Conservation (phyloP, 108 stramenopile genomes). For the Aurantiochytrium sp. region DNA sequence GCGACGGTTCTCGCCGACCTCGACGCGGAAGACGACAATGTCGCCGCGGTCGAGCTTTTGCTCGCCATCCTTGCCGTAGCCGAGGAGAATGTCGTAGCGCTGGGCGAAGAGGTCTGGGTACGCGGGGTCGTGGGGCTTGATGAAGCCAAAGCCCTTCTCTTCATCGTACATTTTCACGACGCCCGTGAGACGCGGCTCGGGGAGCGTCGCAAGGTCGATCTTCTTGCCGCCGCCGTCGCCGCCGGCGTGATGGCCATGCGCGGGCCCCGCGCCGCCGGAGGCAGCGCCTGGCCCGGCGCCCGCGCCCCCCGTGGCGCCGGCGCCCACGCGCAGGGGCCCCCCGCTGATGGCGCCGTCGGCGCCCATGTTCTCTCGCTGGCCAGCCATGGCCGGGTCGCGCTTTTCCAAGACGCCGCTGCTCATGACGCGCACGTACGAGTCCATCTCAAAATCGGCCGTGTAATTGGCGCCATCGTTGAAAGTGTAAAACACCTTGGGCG, state of each 20-base stretch:
- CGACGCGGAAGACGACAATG: background rate
- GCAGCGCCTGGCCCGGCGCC: too few species aligned
- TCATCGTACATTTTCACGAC: conserved; percentile 19
- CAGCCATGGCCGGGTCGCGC: background rate
- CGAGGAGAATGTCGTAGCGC: background rate
- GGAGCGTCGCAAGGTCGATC: background rate
- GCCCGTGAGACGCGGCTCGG: background rate
- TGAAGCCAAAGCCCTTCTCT: conserved; percentile 13
- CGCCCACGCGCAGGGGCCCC: background rate
- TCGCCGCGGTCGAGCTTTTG: conserved; percentile 8
- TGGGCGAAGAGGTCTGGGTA: background rate
- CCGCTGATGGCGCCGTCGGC: background rate
- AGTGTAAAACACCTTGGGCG: background rate
- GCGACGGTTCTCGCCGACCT: background rate
- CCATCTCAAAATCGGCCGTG: background rate
- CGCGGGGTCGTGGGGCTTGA: background rate
- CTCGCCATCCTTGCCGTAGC: conserved; percentile 4
- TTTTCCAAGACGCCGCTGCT: background rate
- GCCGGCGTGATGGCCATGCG: too few species aligned
- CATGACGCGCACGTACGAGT: background rate
- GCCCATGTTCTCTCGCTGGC: background rate
- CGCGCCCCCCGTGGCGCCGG: background rate
- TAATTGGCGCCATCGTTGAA: conserved; percentile 18
- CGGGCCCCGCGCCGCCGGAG: too few species aligned
- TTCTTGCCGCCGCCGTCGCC: too few species aligned